These are phyloP conservation scores for Aspergillus carlsbadensis DNA, from an alignment of 495 filamentous ascomycete species.

Conservation along the genomic window DNA sequence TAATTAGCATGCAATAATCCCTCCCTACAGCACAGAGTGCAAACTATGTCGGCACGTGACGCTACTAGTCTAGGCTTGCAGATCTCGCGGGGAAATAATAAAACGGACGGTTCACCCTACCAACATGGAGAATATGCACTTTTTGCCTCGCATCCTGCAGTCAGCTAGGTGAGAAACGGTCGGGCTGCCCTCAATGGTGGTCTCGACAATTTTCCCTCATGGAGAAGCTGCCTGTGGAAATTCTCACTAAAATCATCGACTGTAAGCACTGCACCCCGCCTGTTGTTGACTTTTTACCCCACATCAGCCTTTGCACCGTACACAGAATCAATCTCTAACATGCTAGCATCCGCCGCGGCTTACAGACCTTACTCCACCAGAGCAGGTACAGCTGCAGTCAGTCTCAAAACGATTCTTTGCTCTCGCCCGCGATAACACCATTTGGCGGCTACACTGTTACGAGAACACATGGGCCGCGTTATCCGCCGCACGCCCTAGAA, in stretches of 20 bases:
- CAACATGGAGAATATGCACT: slow-evolving; percentile 8
- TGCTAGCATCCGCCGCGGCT: neutral
- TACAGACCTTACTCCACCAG: slow-evolving; percentile 64
- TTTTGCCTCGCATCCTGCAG: slow-evolving; percentile 14
- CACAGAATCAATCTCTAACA: slow-evolving; percentile 4
- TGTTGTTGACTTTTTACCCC: slow-evolving; percentile 22
- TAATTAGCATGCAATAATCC: neutral
- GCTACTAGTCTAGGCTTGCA: slow-evolving; percentile 16
- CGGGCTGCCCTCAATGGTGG: slow-evolving; percentile 36
- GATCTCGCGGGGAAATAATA: slow-evolving; percentile 23
- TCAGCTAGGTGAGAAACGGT: slow-evolving; percentile 17
- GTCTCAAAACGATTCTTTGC: slow-evolving; percentile 65
- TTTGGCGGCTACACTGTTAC: slow-evolving; percentile 78
- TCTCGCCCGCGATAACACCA: slow-evolving; percentile 70
- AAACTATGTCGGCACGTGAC: slow-evolving; percentile 12
- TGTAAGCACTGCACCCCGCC: slow-evolving; percentile 51
- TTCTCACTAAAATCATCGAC: slow-evolving; percentile 70
- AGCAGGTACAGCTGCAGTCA: slow-evolving; percentile 70
- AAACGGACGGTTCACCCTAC: slow-evolving; percentile 16
- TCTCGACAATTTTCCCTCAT: slow-evolving; percentile 35
- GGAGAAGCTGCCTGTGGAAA: slow-evolving; percentile 71
- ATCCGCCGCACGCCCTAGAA: slow-evolving; percentile 35
- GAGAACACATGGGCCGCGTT: slow-evolving; percentile 57
- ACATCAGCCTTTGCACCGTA: slow-evolving; percentile 18
- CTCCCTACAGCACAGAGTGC: neutral